Percentiles rank a stretch among this genome's conserved stretches.
Conservation (phyloP, 2,329 filamentous ascomycete genomes). For the Ophiocordyceps camponoti-saundersi region DNA sequence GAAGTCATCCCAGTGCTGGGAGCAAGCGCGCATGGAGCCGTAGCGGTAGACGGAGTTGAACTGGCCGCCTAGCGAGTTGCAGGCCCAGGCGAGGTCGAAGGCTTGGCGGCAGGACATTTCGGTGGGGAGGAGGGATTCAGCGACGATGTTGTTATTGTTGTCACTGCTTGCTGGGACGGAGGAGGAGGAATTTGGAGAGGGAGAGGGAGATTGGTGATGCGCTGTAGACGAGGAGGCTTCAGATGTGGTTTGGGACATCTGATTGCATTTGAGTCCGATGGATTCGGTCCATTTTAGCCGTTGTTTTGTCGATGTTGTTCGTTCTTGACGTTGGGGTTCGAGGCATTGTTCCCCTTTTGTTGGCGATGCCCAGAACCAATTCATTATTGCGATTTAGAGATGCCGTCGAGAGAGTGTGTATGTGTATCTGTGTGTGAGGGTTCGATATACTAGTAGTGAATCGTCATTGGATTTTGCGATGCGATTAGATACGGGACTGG, state of each 20-base stretch:
- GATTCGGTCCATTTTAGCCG: no score
- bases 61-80: conserved; percentile 78
- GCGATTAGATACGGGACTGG: neutral
- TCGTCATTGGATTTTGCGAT: no score
- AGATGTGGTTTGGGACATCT: no score
- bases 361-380: no score
- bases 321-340: no score
- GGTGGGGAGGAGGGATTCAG: conserved; percentile 57
- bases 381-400: no score
- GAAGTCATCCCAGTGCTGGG: conserved; percentile 80
- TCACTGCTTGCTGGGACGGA: conserved; percentile 6
- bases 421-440: no score
- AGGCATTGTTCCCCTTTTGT: no score
- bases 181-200: conserved; percentile 10
- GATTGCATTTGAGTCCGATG: no score
- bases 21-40: conserved; percentile 60
- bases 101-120: conserved; percentile 78
- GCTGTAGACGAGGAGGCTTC: conserved; percentile 14
- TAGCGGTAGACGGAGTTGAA: conserved; percentile 85
- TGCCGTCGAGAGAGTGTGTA: no score
- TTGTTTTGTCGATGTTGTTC: no score
- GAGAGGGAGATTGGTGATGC: conserved; percentile 11
- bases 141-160: conserved; percentile 19
- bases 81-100: conserved; percentile 90
- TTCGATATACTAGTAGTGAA: no score